Evolutionary conservation across 2,329 filamentous ascomycete genomes (phyloP).

Genomic region (Nemania sp.): DNA sequence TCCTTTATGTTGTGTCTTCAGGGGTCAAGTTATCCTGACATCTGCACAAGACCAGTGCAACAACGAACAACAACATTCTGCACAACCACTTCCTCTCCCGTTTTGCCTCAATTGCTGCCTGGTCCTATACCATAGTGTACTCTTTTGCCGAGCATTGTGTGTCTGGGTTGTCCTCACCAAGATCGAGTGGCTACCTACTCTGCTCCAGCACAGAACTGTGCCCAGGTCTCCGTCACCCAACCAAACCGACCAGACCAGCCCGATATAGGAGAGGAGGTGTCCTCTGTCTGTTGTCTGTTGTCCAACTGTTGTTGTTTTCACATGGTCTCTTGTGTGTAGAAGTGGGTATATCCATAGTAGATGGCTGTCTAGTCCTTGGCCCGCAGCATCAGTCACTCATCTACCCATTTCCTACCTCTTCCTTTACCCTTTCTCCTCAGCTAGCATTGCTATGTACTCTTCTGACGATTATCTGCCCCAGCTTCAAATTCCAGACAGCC

Average conservation of each 20-base stretch:
- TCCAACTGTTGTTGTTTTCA: not conserved
- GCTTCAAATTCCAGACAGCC: constrained; percentile 2
- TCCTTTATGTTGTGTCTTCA: constrained; percentile 12
- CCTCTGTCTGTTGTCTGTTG: no score
- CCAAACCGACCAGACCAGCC: no score
- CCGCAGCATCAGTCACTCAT: not conserved
- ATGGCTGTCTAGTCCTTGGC: no score
- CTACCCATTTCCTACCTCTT: not conserved
- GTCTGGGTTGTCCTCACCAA: not conserved
- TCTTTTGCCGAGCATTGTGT: not conserved
- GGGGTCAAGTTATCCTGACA: constrained; percentile 22
- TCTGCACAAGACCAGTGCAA: constrained; percentile 12
- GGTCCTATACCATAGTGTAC: not conserved
- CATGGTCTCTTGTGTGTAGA: constrained; percentile 3
- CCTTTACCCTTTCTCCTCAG: not conserved
- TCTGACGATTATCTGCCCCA: constrained; percentile 9
- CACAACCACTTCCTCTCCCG: constrained; percentile 4
- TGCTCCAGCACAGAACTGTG: not conserved
- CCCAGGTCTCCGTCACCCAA: not conserved
- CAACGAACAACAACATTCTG: constrained; percentile 1
- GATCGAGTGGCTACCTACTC: no score
- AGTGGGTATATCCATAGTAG: not conserved
- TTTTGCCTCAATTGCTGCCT: constrained; percentile 12
- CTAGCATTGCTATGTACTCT: constrained; percentile 4
- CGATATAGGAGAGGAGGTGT: no score